Evolutionary conservation across 345 rosid species (phyloP), one percentile per base, ranked within the genome.

Genomic region (Camelina sativa): DNA sequence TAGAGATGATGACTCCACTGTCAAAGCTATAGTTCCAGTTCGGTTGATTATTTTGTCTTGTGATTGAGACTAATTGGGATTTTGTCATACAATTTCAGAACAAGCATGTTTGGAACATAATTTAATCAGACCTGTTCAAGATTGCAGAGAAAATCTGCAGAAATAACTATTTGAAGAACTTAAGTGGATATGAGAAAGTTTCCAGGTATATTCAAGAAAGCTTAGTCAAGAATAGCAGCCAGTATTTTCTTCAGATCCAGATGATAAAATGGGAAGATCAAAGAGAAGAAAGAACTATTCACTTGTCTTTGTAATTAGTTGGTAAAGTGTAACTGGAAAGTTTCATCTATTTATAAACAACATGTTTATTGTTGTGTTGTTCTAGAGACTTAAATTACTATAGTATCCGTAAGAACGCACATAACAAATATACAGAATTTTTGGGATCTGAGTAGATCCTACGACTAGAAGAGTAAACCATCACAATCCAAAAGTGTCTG

Each of bases 401-500:
- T 62, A 35, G 43, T 43, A 58, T 50, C 48, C 23, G 43, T 6
- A 37, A 60, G 40, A 52, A 61, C 41, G 47, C 6, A 65, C 25
- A 51, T n/a, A 57, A 41, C 32, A 62, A 8, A 15, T 28, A 52
- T 25, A 23, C 30, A 13, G 43, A 34, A 25, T 20, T 62, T 15
- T 8, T 32, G 69, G 62, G 22, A 52, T 43, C 58, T 32, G 11
- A 52, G 23, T 17, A 67, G 62, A 52, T 46, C 43, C 43, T 40
- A 40, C 12, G 3, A 40, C 43, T 40, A 8, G 47, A 73, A 25
- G 62, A 8, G 8, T 40, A 22, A 37, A 75, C 43, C 50, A 60
- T 51, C 25, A 63, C 47, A 73, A 66, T 50, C 62, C 35, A 46
- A 8, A 22, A 57, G 55, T 48, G 67, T 61, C 68, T 41, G 55